Evolutionary conservation across 2,329 filamentous ascomycete species (phyloP), one percentile per base, ranked within the genome.

Genomic region (Fusarium tupiense): DNA sequence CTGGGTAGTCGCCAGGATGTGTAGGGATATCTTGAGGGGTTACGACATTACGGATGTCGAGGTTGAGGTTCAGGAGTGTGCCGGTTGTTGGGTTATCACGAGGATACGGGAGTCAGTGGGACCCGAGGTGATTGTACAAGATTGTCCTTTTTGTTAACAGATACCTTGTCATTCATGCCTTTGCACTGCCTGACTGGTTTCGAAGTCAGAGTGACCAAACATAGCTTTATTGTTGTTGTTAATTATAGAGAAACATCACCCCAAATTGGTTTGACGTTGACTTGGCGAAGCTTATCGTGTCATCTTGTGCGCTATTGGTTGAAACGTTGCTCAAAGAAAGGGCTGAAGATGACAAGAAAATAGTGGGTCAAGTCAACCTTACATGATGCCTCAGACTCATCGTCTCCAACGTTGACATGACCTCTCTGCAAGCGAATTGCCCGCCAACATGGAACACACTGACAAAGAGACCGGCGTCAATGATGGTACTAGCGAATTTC

Each of bases 271-370:
- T 11, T 37, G 5, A 13, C 10, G 7, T 8, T 6, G 17, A 31
- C 29, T 0, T 6, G 8, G 17, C 4, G 3, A 14, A 22, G 38
- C 24, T 7, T 10, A 43, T 8, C 2, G 2, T 7, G 4, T 2
- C 16, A 17, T 20, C 13, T 13, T 31, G 11, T 24, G 6, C 3
- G 4, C 19, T 1, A 70, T 70, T 70, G 67, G 59, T 11, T 37
- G 3, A 7, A 4, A 7, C 2, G 6, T 2, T 12, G 20, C 2
- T 20, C 19, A 24, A 70, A 70, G 67, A 24, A 70, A 70, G 67
- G 67, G 67, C 11, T 66, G 46, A 70, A 33, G 4, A 49, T 66
- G 66, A 70, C 66, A 66, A 66, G 67, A 11, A 70, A 70, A 70
- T 16, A 59, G 66, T 70, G 67, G 67, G 53, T 13, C 44, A 19